These are phyloP conservation scores for Epichloe uncinata DNA, from an alignment of 2,329 filamentous ascomycete species.

Conservation along the genomic window DNA sequence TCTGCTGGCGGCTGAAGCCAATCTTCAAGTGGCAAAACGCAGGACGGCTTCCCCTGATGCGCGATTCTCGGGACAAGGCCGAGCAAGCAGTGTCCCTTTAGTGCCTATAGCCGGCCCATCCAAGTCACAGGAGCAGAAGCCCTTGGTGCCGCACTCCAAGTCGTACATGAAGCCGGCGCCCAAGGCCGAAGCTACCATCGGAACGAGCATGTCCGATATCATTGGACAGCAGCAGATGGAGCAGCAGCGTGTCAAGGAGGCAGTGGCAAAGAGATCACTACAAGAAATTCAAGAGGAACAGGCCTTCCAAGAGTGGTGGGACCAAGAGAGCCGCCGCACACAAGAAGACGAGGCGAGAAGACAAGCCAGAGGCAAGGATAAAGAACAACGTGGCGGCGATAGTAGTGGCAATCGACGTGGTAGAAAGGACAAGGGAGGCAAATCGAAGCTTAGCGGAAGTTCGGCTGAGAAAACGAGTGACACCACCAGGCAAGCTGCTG, in stretches of 20 bases:
- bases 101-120: constrained; percentile 14
- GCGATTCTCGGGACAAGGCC: constrained; percentile 45
- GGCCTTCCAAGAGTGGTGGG: constrained; percentile 95
- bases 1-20: constrained; percentile 29
- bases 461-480: constrained; percentile 9
- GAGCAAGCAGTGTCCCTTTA: constrained; percentile 22
- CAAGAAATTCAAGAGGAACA: constrained; percentile 96
- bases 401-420: constrained; percentile 16
- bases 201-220: constrained; percentile 75
- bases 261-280: constrained; percentile 73
- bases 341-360: constrained; percentile 46
- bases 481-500: constrained; percentile 5
- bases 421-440: constrained; percentile 16
- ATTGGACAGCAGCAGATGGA: constrained; percentile 76
- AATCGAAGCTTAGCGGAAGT: constrained; percentile 10
- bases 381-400: constrained; percentile 10
- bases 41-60: constrained; percentile 49
- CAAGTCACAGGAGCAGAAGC: constrained; percentile 21
- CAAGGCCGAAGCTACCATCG: constrained; percentile 49
- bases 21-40: constrained; percentile 25
- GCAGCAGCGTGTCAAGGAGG: constrained; percentile 70
- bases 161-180: constrained; percentile 44
- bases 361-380: constrained; percentile 27
- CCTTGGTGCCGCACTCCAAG: constrained; percentile 45
- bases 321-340: constrained; percentile 63